These are phyloP conservation scores for Sporothrix brunneoviolacea DNA, from an alignment of 2,329 filamentous ascomycete species.

Conservation along the genomic window DNA sequence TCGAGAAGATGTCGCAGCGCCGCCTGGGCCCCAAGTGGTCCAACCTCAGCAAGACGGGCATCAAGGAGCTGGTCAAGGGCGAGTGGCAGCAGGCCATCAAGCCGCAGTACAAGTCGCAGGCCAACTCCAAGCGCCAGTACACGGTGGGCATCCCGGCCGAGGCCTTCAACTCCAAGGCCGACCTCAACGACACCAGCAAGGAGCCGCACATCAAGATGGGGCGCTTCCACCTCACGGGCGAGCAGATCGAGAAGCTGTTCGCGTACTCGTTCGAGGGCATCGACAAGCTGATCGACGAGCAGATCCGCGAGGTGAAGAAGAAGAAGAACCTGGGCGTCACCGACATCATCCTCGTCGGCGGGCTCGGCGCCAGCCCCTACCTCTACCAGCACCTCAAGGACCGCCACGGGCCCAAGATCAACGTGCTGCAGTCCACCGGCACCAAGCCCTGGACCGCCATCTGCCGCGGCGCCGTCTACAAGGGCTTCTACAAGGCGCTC, in stretches of 20 bases:
- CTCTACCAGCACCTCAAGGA: slow-evolving; percentile 35
- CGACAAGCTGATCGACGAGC: slow-evolving; percentile 34
- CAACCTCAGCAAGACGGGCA: slow-evolving; percentile 34
- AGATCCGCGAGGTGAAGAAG: slow-evolving; percentile 9
- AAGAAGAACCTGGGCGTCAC: slow-evolving; percentile 7
- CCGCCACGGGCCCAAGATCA: slow-evolving; percentile 35
- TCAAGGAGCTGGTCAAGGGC: slow-evolving; percentile 39
- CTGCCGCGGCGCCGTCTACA: slow-evolving; percentile 45
- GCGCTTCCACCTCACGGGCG: slow-evolving; percentile 25
- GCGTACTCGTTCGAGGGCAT: slow-evolving; percentile 34
- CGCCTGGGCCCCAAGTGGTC: slow-evolving; percentile 40
- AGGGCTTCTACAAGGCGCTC: slow-evolving; percentile 20
- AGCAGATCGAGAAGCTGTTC: slow-evolving; percentile 24
- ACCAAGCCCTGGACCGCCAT: slow-evolving; percentile 38
- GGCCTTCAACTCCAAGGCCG: slow-evolving; percentile 10
- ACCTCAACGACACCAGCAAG: slow-evolving; percentile 10
- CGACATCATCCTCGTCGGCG: slow-evolving; percentile 42
- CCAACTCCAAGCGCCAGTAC: slow-evolving; percentile 14
- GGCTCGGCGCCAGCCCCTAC: slow-evolving; percentile 42
- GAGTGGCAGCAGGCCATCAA: slow-evolving; percentile 33
- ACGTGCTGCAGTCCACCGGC: slow-evolving; percentile 36
- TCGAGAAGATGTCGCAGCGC: slow-evolving; percentile 37
- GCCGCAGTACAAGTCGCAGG: slow-evolving; percentile 28
- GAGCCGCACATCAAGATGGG: slow-evolving; percentile 14
- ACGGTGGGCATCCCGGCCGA: slow-evolving; percentile 15